These are phyloP conservation scores for Pyrenophora tritici-repentis DNA, from an alignment of 2,329 filamentous ascomycete species.

Conservation along the genomic window DNA sequence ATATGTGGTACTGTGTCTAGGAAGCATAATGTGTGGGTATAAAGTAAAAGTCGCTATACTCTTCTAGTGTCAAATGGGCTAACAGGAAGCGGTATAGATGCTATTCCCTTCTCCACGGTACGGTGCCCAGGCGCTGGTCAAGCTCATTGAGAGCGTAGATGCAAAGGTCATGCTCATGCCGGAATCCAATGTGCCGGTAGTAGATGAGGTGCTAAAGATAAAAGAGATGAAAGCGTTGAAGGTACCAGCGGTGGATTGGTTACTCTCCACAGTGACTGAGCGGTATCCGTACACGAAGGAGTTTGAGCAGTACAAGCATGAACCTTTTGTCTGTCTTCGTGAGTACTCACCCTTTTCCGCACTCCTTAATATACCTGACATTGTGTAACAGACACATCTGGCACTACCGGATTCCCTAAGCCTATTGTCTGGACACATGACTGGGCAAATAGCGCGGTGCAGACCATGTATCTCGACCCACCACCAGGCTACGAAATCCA, in stretches of 20 bases:
- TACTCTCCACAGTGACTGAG: slow-evolving; percentile 14
- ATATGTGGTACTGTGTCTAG: slow-evolving; percentile 44
- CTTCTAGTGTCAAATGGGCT: neutral
- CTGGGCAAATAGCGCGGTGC: slow-evolving; percentile 11
- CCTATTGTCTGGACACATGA: slow-evolving; percentile 37
- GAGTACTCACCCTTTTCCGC: neutral
- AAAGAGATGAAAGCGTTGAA: slow-evolving; percentile 17
- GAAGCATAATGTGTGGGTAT: slow-evolving; percentile 50
- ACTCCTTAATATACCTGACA: neutral
- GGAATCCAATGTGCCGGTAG: slow-evolving; percentile 15
- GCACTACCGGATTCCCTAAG: slow-evolving; percentile 47
- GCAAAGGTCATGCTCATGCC: slow-evolving; percentile 25
- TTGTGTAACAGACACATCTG: slow-evolving; percentile 35
- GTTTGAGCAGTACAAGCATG: slow-evolving; percentile 30
- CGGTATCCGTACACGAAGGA: slow-evolving; percentile 25
- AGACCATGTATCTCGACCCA: slow-evolving; percentile 1
- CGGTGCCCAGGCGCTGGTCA: slow-evolving; percentile 21
- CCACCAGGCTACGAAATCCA: slow-evolving; percentile 2
- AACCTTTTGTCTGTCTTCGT: slow-evolving; percentile 36
- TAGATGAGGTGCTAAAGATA: slow-evolving; percentile 15
- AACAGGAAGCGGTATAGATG: slow-evolving; percentile 7
- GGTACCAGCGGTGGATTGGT: slow-evolving; percentile 22
- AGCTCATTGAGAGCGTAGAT: slow-evolving; percentile 24
- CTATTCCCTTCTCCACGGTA: slow-evolving; percentile 31
- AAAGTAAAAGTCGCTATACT: slow-evolving; percentile 19